Evolutionary conservation across 768 basidiomycete species (phyloP).

Genomic region (Roridomyces roridus): DNA sequence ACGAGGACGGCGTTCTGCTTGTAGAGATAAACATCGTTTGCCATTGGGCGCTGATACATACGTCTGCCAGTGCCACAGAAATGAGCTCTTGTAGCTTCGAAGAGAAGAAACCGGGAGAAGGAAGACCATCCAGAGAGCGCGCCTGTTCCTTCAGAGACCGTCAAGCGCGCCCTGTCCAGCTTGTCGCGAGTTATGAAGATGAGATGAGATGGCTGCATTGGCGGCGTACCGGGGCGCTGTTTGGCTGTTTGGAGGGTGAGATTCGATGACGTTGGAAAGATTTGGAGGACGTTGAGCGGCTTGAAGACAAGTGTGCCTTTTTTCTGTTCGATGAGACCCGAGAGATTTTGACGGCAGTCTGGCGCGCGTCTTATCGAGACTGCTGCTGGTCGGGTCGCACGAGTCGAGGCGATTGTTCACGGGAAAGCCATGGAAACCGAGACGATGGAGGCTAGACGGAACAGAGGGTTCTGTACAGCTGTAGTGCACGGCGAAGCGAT

Average conservation of each 20-base stretch:
- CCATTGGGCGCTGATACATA: slow-evolving; percentile 16
- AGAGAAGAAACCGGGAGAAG: too few species aligned
- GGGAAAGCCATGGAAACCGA: background rate
- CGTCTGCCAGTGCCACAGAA: background rate
- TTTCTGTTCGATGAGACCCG: too few species aligned
- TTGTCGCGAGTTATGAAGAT: slow-evolving; percentile 21
- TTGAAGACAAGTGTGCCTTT: slow-evolving; percentile 3
- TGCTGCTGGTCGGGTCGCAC: too few species aligned
- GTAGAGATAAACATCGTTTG: background rate
- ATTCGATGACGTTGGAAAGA: background rate
- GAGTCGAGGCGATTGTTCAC: too few species aligned
- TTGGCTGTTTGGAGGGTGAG: slow-evolving; percentile 13
- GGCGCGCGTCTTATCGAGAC: slow-evolving; percentile 17
- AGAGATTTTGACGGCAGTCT: background rate
- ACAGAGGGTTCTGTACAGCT: slow-evolving; percentile 1
- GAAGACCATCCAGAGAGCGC: background rate
- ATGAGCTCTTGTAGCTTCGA: background rate
- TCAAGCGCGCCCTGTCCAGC: slow-evolving; percentile 20
- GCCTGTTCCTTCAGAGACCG: slow-evolving; percentile 18
- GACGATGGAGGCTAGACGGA: slow-evolving; percentile 10
- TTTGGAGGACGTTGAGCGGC: background rate
- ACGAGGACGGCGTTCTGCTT: background rate
- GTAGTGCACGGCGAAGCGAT: background rate
- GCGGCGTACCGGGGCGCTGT: slow-evolving; percentile 19
- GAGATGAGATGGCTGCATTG: slow-evolving; percentile 15